Evolutionary conservation across 768 basidiomycete species (phyloP), one percentile per base, ranked within the genome.

Genomic region (Tremella fuciformis): DNA sequence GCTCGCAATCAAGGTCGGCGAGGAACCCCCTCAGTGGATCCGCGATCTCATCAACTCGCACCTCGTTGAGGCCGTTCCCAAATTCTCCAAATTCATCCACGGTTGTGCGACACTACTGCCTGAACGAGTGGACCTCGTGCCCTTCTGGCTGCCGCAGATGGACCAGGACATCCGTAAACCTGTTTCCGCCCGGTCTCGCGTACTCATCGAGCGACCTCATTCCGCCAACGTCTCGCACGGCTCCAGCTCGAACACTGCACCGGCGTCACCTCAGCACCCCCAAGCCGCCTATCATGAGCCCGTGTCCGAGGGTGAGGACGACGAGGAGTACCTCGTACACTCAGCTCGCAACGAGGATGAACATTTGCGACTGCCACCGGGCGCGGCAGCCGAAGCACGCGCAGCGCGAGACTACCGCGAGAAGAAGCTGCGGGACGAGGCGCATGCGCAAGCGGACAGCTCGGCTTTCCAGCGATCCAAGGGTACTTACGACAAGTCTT

Each of bases 61-160:
- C 78, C 79, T 98, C 6, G 94, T 98, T 16, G 96, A 97, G 77
- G 91, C 93, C 13, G 91, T 99, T 0, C 96, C 96, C 34, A 98
- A 98, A 79, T 98, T 98, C 82, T 88, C 89, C 83, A 80, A 76
- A 84, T 94, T 94, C 74, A 93, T 96, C 56, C 92, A 94, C 74
- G 94, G 96, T 22, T 99, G 96, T 74, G 87, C 94, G 1, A 92
- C 91, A 1, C 81, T 98, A 0, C 78, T 98, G 9, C 92, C 93
- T 18, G 84, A 89, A 69, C 87, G 94, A 37, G 93, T 97, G 46
- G 89, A 97, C 70, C 83, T 99, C 21, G 88, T 99, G 37, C 96
- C 96, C 6, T 99, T 97, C 82, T 99, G 96, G 96, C 65, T 75
- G 6, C 93, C 93, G 4, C 93, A 98, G 75, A 96, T 97, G 93